phyloP scores from a whole-genome alignment of 768 basidiomycete species.

The Strobilomyces confusus region DNA sequence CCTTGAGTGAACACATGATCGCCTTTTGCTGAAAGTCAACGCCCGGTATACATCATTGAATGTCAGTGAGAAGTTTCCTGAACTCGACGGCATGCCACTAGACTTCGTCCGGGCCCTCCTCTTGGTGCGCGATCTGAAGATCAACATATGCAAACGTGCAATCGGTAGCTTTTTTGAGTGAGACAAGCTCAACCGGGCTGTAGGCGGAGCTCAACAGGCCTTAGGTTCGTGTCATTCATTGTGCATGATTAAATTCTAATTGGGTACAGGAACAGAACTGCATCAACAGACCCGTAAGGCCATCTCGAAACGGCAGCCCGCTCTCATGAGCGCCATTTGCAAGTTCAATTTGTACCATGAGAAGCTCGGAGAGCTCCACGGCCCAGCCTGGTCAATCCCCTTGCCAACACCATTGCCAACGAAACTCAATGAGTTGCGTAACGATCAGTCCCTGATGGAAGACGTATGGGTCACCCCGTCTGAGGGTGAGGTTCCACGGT shows the following conservation, averaged over 20 bases:
- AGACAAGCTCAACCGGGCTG: slow-evolving; percentile 24
- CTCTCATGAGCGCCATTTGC: not conserved
- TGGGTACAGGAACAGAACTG: not conserved
- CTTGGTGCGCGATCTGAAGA: not conserved
- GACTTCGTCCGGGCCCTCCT: not conserved
- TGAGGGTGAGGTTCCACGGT: not conserved
- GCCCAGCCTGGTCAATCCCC: not conserved
- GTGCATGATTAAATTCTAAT: not conserved
- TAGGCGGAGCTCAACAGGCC: slow-evolving; percentile 15
- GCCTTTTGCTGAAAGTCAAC: too few species aligned
- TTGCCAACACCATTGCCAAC: not conserved
- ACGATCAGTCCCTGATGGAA: not conserved
- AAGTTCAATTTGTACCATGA: not conserved
- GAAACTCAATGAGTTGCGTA: not conserved
- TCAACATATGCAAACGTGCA: not conserved
- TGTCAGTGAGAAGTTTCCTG: not conserved
- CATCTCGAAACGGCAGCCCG: not conserved
- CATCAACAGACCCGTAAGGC: not conserved
- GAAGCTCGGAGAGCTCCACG: not conserved
- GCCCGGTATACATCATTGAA: not conserved
- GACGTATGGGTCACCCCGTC: not conserved
- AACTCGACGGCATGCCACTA: not conserved
- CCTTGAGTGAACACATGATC: too few species aligned
- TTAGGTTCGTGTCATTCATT: not conserved
- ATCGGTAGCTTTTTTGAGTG: slow-evolving; percentile 3